Evolutionary conservation across 495 filamentous ascomycete genomes (phyloP).

Genomic region (Penicillium ucsense): DNA sequence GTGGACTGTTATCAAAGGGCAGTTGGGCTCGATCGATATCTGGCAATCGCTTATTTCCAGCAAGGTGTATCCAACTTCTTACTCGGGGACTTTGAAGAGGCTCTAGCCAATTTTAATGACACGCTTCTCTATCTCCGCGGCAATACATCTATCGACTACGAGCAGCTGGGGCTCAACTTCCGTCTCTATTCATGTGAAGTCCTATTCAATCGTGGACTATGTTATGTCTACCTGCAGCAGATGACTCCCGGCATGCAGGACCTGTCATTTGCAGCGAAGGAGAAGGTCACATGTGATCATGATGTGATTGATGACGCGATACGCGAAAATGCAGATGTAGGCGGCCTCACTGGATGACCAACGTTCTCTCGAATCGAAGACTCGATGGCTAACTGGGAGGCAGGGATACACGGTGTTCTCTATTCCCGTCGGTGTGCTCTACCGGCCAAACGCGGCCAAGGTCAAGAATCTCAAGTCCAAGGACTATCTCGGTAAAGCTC

Average conservation of each 20-base stretch:
- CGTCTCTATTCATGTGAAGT: constrained; percentile 97
- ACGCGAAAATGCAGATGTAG: constrained; percentile 80
- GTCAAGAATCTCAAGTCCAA: constrained; percentile 96
- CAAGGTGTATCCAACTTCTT: constrained; percentile 98
- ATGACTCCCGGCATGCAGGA: constrained; percentile 85
- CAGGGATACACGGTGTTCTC: constrained; percentile 99
- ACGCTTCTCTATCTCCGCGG: constrained; percentile 90
- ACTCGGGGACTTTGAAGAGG: constrained; percentile 94
- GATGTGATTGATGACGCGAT: constrained; percentile 98
- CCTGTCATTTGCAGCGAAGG: constrained; percentile 83
- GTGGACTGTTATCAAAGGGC: constrained; percentile 92
- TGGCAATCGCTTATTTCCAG: constrained; percentile 97
- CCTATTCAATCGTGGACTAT: constrained; percentile 93
- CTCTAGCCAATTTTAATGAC: constrained; percentile 97
- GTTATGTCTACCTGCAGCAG: constrained; percentile 94
- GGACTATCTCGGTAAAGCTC: constrained; percentile 91
- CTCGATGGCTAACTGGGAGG: constrained; percentile 7
- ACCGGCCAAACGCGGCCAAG: constrained; percentile 93
- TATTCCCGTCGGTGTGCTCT: constrained; percentile 90
- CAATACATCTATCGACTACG: constrained; percentile 96
- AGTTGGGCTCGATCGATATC: constrained; percentile 80
- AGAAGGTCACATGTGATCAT: constrained; percentile 91
- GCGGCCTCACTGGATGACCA: neutral
- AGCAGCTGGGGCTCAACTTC: constrained; percentile 91
- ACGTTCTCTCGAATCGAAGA: neutral